phyloP scores from a whole-genome alignment of 176 grass and related monocot species.

The Microstegium vimineum region DNA sequence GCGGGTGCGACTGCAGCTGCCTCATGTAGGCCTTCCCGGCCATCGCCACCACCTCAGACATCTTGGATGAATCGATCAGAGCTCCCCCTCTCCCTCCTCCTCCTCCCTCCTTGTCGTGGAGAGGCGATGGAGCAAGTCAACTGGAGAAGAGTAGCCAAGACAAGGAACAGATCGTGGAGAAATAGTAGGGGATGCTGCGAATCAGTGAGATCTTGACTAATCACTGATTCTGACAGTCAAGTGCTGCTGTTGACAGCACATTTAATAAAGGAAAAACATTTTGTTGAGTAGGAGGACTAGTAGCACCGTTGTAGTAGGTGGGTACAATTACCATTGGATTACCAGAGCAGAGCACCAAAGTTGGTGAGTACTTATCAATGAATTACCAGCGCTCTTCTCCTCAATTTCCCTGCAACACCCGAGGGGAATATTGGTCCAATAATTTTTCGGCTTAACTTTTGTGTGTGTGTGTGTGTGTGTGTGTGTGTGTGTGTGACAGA shows the following conservation, averaged over 20 bases:
- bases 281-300: neutral
- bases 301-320: neutral
- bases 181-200: neutral
- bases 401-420: neutral
- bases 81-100: neutral
- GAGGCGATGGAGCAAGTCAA: neutral
- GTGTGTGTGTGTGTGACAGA: too few species aligned
- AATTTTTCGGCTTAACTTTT: neutral
- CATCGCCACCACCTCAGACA: conserved; percentile 74
- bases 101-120: neutral
- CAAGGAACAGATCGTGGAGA: neutral
- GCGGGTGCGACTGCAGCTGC: conserved; percentile 67
- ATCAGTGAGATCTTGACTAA: neutral
- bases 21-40: conserved; percentile 68
- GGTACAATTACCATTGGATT: neutral
- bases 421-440: neutral
- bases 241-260: neutral
- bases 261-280: neutral
- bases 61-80: conserved; percentile 23
- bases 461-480: too few species aligned
- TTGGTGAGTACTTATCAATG: neutral
- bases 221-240: neutral
- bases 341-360: neutral
- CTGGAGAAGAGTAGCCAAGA: neutral
- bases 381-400: neutral